phyloP scores from a whole-genome alignment of 2,329 filamentous ascomycete genomes.

The Pyricularia pennisetigena region DNA sequence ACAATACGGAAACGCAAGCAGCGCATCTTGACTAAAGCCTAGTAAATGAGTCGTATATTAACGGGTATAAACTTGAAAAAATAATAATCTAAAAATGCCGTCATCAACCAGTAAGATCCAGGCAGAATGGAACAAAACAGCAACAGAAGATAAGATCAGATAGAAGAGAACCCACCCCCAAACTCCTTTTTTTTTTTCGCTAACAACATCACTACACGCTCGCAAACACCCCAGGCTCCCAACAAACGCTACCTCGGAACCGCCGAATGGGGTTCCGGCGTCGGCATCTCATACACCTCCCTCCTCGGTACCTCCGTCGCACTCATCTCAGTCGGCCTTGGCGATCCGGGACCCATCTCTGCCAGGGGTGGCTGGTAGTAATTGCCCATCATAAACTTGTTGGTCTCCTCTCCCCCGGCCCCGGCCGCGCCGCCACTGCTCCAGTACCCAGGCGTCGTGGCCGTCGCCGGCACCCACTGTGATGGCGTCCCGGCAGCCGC shows the following conservation, averaged over 20 bases:
- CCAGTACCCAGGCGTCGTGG: background rate
- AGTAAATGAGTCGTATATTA: background rate
- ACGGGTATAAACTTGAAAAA: background rate
- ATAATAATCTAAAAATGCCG: background rate
- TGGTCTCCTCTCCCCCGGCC: background rate
- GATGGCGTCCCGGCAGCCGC: background rate
- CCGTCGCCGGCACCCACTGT: background rate
- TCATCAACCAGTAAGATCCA: background rate
- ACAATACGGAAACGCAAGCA: background rate
- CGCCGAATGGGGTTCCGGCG: background rate
- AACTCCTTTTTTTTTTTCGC: background rate
- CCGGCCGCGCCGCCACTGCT: background rate
- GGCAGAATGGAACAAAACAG: background rate
- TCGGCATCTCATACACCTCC: background rate
- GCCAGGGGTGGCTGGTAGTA: background rate
- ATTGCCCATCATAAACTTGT: background rate
- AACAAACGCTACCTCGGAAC: background rate
- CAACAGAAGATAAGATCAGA: background rate
- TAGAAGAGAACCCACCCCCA: background rate
- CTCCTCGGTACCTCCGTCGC: background rate
- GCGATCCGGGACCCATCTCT: background rate
- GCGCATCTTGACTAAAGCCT: background rate
- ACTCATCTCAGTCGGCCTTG: background rate
- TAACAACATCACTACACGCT: background rate
- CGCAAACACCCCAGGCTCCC: background rate